Evolutionary conservation across 2,329 filamentous ascomycete genomes (phyloP), one percentile per base, ranked within the genome.

Genomic region (Cordyceps javanica): DNA sequence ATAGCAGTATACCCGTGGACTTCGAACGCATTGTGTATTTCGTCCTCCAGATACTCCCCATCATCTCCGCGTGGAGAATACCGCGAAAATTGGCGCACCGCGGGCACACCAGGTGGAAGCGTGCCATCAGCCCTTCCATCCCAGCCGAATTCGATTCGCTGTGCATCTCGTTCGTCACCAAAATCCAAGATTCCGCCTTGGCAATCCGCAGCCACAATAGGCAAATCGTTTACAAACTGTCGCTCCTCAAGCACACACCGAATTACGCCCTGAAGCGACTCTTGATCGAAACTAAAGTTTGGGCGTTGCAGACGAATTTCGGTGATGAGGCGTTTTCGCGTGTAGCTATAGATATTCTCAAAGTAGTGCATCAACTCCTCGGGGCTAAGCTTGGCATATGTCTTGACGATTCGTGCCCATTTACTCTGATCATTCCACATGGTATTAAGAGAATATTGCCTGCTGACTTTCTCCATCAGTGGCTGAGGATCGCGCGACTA

Each of bases 301-400:
- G 74, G 73, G 21, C 75, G 73, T 11, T 69, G 69, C 4, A 71
- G 62, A 6, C 69, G 72, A 4, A 79, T 70, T 55, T 75, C 73
- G 5, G 65, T 62, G 11, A 81, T 71, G 9, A 81, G 73, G 10
- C 74, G 74, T 30, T 68, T 68, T 49, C 75, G 76, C 23, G 75
- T 74, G 44, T 77, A 79, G 55, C 69, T 72, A 63, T 77, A 76
- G 19, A 73, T 73, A 55, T 76, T 73, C 28, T 76, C 71, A 44
- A 82, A 72, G 57, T 81, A 73, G 59, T 76, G 69, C 61, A 80
- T 72, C n/a, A 83, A 70, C 56, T 79, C 72, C 11, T 72, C 66
- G 0, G 81, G 81, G 5, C 73, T 70, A 8, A 83, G 71, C 67
- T 82, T 83, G 62, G 77, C 69, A 59, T 76, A 76, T 1, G 74